These are phyloP conservation scores for Skeletonema tropicum DNA, from an alignment of 108 stramenopile genomes.

Conservation along the genomic window DNA sequence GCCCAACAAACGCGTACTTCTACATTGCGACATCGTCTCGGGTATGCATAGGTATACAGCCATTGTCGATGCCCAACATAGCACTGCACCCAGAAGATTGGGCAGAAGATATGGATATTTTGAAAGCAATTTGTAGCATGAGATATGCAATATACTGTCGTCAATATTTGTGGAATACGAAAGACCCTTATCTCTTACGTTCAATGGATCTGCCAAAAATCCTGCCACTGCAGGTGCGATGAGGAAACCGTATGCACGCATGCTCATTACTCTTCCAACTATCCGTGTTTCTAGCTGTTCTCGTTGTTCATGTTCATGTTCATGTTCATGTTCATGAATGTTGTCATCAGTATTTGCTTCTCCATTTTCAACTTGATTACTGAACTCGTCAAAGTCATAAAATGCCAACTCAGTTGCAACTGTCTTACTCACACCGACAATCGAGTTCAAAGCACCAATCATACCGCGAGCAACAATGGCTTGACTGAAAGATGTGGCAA, in stretches of 20 bases:
- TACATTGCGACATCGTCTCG: conserved; percentile 55
- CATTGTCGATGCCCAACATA: conserved; percentile 42
- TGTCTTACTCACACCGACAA: conserved; percentile 63
- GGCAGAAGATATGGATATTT: conserved; percentile 70
- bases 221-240: conserved; percentile 68
- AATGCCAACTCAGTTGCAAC: conserved; percentile 58
- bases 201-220: conserved; percentile 59
- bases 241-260: conserved; percentile 65
- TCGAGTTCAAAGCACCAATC: conserved; percentile 59
- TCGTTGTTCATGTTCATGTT: conserved; percentile 4
- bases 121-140: background rate
- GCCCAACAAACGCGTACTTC: background rate
- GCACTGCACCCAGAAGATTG: conserved; percentile 52
- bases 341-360: background rate
- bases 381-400: conserved; percentile 27
- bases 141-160: conserved; percentile 1
- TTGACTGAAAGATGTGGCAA: background rate
- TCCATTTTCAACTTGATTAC: background rate
- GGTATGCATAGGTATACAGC: conserved; percentile 43
- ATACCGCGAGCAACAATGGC: conserved; percentile 60
- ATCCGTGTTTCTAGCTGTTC: conserved; percentile 51
- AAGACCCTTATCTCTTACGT: conserved; percentile 39
- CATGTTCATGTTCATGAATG: conserved; percentile 13
- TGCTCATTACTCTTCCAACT: conserved; percentile 59
- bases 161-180: background rate